Evolutionary conservation across 2,329 filamentous ascomycete genomes (phyloP).

Genomic region (Apiospora koreana): DNA sequence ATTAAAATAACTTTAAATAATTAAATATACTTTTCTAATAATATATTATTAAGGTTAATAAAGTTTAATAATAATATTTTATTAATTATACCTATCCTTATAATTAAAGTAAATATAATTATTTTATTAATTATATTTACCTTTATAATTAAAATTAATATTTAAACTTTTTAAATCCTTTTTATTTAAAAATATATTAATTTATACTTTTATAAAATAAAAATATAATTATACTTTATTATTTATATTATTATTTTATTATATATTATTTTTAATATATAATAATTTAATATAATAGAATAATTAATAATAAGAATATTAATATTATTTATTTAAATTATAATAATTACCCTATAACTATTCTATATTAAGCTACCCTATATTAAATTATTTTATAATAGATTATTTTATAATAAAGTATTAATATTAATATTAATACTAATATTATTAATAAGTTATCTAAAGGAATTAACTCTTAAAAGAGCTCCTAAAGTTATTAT

Average conservation of each 20-base stretch:
- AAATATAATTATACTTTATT: conserved; percentile 1
- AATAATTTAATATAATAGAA: background rate
- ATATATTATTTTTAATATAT: background rate
- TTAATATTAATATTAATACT: background rate
- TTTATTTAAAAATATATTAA: background rate
- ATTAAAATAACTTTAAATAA: background rate
- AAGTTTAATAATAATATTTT: too few relatives aligned
- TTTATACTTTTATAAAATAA: background rate
- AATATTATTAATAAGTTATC: background rate
- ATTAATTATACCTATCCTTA: background rate
- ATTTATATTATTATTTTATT: conserved; percentile 4
- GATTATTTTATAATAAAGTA: background rate
- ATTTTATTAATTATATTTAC: too few relatives aligned
- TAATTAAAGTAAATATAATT: too few relatives aligned
- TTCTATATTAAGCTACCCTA: too few relatives aligned
- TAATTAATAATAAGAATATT: background rate
- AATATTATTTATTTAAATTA: background rate
- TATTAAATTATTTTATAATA: background rate
- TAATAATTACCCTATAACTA: background rate
- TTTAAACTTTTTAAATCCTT: background rate
- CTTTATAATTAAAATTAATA: background rate
- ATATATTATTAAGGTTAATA: too few relatives aligned
- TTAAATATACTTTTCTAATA: background rate
- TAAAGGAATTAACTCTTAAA: background rate
- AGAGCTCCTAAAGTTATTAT: background rate